Evolutionary conservation across 1,284 basidiomycete species (phyloP).

Genomic region (Coriolopsis trogii): DNA sequence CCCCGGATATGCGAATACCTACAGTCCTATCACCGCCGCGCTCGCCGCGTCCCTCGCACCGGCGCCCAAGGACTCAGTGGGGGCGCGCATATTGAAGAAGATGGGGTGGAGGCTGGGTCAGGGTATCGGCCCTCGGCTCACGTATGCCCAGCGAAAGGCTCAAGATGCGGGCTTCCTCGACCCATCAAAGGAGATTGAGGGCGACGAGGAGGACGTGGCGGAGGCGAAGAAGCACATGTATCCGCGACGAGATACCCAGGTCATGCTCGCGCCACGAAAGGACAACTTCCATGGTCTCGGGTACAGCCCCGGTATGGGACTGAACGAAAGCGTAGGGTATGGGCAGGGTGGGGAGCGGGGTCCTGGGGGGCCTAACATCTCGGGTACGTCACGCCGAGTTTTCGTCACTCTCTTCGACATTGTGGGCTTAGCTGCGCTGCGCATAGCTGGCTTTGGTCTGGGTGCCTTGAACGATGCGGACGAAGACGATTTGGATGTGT

Average conservation of each 20-base stretch:
- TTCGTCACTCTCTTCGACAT: background rate
- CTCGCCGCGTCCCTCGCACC: conserved; percentile 65
- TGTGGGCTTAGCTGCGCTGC: background rate
- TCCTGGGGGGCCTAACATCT: conserved; percentile 55
- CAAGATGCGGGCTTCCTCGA: conserved; percentile 60
- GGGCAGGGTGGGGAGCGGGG: conserved; percentile 30
- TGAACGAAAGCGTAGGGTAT: conserved; percentile 57
- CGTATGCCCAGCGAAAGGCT: conserved; percentile 71
- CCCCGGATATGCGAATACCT: no score
- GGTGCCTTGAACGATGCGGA: conserved; percentile 88
- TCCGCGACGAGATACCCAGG: conserved; percentile 78
- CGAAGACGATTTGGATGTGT: conserved; percentile 88
- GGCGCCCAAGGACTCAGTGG: conserved; percentile 69
- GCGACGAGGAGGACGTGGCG: conserved; percentile 59
- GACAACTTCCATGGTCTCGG: conserved; percentile 83
- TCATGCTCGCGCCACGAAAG: conserved; percentile 68
- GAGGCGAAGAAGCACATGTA: conserved; percentile 88
- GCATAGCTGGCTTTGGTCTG: conserved; percentile 81
- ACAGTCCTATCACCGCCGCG: conserved; percentile 62
- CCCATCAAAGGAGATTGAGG: conserved; percentile 33
- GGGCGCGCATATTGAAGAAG: conserved; percentile 84
- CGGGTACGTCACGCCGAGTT: conserved; percentile 45
- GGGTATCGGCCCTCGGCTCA: conserved; percentile 91
- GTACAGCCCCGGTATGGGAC: conserved; percentile 65
- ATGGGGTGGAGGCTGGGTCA: conserved; percentile 96